Evolutionary conservation across 805 yeast genomes (phyloP).

Genomic region (Candida glaebosa): DNA sequence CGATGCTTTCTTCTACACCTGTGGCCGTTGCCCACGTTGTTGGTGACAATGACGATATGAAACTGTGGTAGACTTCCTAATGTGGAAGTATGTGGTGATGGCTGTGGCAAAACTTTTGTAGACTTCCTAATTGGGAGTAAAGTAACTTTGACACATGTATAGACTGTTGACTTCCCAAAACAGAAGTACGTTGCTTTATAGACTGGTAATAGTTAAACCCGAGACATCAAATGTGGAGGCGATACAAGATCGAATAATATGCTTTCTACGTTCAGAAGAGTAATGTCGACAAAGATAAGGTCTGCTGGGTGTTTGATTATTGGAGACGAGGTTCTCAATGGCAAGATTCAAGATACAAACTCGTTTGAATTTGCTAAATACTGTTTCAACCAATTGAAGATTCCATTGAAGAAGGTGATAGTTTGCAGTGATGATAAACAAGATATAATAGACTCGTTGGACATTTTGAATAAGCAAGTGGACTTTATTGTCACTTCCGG

Average conservation of each 20-base stretch:
- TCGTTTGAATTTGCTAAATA: conserved; percentile 66
- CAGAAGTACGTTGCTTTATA: too few species aligned
- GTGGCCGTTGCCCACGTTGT: too few species aligned
- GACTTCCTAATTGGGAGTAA: not conserved
- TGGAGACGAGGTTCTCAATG: conserved; percentile 87
- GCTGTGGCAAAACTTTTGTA: not conserved
- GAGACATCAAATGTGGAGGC: too few species aligned
- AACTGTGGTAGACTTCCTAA: not conserved
- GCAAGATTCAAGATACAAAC: conserved; percentile 79
- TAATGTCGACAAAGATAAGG: conserved; percentile 14
- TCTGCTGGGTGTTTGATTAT: conserved; percentile 58
- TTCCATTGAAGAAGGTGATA: conserved; percentile 60
- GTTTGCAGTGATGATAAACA: conserved; percentile 75
- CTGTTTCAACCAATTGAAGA: conserved; percentile 61
- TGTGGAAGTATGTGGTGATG: not conserved
- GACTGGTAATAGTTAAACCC: too few species aligned
- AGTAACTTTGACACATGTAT: not conserved
- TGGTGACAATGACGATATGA: not conserved
- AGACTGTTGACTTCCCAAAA: not conserved
- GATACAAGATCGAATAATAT: too few species aligned
- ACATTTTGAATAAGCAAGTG: conserved; percentile 42
- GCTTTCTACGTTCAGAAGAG: conserved; percentile 7
- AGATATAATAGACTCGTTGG: conserved; percentile 57
- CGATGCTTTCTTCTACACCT: too few species aligned
- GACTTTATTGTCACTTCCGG: conserved; percentile 72